phyloP scores from a whole-genome alignment of 2,329 filamentous ascomycete genomes.

The Cladobotryum mycophilum region DNA sequence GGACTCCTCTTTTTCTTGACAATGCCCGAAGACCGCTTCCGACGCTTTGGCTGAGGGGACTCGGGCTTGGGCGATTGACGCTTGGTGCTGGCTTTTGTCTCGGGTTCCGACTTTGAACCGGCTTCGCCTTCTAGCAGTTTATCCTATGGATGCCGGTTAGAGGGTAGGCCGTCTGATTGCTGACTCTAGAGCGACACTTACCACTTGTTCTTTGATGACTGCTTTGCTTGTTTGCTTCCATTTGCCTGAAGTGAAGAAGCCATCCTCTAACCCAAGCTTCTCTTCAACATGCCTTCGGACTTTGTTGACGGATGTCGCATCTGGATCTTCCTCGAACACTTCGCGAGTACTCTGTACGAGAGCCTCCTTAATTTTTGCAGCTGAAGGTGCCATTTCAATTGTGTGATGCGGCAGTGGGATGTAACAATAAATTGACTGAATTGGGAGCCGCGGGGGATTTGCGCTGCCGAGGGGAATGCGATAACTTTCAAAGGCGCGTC shows the following conservation, averaged over 20 bases:
- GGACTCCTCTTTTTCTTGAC: slow-evolving; percentile 27
- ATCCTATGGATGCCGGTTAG: slow-evolving; percentile 20
- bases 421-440: no score
- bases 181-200: slow-evolving; percentile 30
- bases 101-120: slow-evolving; percentile 21
- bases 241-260: slow-evolving; percentile 41
- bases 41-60: slow-evolving; percentile 32
- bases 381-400: slow-evolving; percentile 34
- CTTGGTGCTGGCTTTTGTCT: slow-evolving; percentile 26
- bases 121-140: slow-evolving; percentile 30
- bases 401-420: no score
- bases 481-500: slow-evolving; percentile 9
- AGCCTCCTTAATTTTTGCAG: slow-evolving; percentile 37
- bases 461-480: background rate
- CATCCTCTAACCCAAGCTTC: slow-evolving; percentile 41
- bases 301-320: slow-evolving; percentile 49
- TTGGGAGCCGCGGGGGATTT: background rate
- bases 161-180: background rate
- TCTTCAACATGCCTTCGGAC: slow-evolving; percentile 48
- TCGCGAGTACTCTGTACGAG: slow-evolving; percentile 42
- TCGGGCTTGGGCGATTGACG: slow-evolving; percentile 27
- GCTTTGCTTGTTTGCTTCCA: slow-evolving; percentile 56
- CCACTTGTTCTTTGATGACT: slow-evolving; percentile 49
- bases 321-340: slow-evolving; percentile 38
- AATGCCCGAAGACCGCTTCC: slow-evolving; percentile 29